Percentiles rank a stretch among this genome's conserved stretches.
Evolutionary conservation across 768 basidiomycete species (phyloP).

Genomic region (Rhodocollybia butyracea): DNA sequence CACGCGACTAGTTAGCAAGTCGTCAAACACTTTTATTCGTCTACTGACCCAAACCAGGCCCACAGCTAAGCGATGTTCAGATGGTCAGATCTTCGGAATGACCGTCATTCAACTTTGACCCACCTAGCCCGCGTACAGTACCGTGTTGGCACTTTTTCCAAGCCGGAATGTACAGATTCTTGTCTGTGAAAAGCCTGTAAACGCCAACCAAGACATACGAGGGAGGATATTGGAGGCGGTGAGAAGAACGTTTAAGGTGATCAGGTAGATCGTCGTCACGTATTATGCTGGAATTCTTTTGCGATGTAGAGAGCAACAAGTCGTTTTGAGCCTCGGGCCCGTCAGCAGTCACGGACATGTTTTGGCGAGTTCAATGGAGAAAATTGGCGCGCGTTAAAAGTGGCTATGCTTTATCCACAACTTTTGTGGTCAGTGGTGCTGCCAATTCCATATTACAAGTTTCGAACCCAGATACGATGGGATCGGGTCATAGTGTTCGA

Average conservation of each 20-base stretch:
- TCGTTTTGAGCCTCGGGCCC: conserved; percentile 13
- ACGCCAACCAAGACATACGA: conserved; percentile 83
- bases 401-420: too few species aligned
- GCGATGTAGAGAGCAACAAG: not conserved
- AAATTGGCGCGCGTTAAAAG: too few species aligned
- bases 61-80: too few species aligned
- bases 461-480: too few species aligned
- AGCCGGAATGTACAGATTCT: conserved; percentile 62
- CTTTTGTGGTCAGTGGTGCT: too few species aligned
- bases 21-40: not conserved
- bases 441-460: too few species aligned
- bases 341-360: conserved; percentile 4
- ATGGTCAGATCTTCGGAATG: too few species aligned
- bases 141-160: conserved; percentile 89
- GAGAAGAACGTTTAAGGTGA: conserved; percentile 47
- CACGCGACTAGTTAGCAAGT: not conserved
- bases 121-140: conserved; percentile 62
- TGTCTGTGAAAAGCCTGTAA: conserved; percentile 79
- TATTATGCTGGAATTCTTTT: not conserved
- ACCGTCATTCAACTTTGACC: too few species aligned
- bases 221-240: conserved; percentile 73
- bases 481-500: too few species aligned
- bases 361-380: too few species aligned
- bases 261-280: conserved; percentile 35
- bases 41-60: conserved; percentile 65